Conservation (phyloP, 768 basidiomycete genomes). For the Coprinellus aureogranulatus region DNA sequence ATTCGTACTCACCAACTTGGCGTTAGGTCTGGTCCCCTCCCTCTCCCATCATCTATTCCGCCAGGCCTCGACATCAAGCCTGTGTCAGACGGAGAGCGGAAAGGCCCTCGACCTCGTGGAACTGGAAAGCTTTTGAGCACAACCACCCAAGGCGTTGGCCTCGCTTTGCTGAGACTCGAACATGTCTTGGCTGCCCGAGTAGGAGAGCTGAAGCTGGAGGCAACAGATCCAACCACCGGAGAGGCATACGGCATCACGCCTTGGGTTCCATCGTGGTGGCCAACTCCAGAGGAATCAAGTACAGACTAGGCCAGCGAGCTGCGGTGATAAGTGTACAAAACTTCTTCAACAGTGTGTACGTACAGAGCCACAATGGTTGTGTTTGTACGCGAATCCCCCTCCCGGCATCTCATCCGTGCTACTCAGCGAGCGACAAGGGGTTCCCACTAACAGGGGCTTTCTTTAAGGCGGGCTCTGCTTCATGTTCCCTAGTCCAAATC, state of each 20-base stretch:
- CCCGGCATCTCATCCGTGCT: too few species aligned
- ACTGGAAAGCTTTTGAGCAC: slow-evolving; percentile 74
- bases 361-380: too few species aligned
- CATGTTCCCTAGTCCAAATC: too few species aligned
- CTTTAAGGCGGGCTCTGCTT: too few species aligned
- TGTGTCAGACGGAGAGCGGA: slow-evolving; percentile 14
- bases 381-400: too few species aligned
- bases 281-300: neutral
- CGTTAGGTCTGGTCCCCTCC: slow-evolving; percentile 11
- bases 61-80: slow-evolving; percentile 37
- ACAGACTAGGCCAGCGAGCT: neutral
- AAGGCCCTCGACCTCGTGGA: slow-evolving; percentile 58
- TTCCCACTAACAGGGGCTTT: too few species aligned
- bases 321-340: too few species aligned
- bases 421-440: too few species aligned
- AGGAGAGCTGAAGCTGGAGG: slow-evolving; percentile 43
- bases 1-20: neutral
- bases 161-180: slow-evolving; percentile 80
- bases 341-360: too few species aligned
- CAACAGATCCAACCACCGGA: slow-evolving; percentile 33
- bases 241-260: slow-evolving; percentile 49
- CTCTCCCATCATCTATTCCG: slow-evolving; percentile 22
- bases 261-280: slow-evolving; percentile 51
- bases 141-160: slow-evolving; percentile 56
- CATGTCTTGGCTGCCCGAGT: slow-evolving; percentile 56